Evolutionary conservation across 495 filamentous ascomycete genomes (phyloP).

Genomic region (Neurospora terricola): DNA sequence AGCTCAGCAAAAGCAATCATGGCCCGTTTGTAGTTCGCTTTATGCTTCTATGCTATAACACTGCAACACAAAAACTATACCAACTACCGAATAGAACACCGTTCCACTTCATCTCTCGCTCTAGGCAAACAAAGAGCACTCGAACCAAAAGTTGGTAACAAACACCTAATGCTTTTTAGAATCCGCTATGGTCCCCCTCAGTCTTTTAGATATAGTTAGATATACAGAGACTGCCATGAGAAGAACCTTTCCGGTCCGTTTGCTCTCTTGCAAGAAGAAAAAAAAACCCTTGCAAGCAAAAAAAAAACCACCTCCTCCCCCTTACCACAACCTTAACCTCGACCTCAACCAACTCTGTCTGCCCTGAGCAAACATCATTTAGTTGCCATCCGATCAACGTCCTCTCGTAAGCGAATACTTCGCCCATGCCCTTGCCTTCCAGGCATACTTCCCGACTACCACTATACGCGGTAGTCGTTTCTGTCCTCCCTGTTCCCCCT

Average conservation of each 20-base stretch:
- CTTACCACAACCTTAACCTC: neutral
- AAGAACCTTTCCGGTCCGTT: neutral
- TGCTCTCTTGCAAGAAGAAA: neutral
- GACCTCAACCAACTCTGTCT: neutral
- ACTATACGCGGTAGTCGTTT: neutral
- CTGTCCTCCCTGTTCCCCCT: neutral
- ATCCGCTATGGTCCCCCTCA: neutral
- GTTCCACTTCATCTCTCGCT: too few species aligned
- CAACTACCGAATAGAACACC: too few species aligned
- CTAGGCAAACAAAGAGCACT: too few species aligned
- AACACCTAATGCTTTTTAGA: neutral
- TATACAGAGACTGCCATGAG: neutral
- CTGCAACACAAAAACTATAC: too few species aligned
- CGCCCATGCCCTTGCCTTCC: neutral
- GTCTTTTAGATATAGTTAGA: neutral
- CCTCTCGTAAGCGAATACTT: neutral
- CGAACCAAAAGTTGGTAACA: neutral
- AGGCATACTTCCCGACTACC: neutral
- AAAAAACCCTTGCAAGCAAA: neutral
- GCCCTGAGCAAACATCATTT: neutral
- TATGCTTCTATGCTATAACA: too few species aligned
- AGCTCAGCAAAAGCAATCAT: too few species aligned
- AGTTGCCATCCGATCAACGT: neutral
- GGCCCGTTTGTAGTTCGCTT: too few species aligned
- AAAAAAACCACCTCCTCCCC: neutral